Conservation (phyloP, 441 rosid species). For the Euphorbia celastroides region DNA sequence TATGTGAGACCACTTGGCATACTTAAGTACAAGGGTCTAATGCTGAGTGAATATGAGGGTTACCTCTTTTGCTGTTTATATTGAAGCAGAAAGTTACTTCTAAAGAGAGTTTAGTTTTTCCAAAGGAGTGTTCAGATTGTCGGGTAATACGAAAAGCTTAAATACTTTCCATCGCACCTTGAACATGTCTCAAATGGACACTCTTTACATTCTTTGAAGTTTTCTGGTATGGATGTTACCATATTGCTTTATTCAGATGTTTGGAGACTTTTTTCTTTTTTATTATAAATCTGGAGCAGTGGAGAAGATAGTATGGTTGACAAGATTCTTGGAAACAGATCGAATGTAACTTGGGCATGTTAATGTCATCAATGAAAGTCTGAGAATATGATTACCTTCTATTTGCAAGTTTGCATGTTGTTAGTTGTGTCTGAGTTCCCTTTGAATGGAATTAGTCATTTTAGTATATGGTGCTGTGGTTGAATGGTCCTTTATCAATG, state of each 20-base stretch:
- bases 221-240: background rate
- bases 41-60: background rate
- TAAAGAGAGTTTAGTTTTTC: background rate
- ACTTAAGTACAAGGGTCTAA: background rate
- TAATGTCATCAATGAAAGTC: background rate
- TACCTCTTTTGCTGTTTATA: background rate
- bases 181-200: too few species aligned
- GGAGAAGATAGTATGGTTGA: background rate
- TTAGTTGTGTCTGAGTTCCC: background rate
- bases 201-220: too few species aligned
- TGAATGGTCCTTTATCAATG: background rate
- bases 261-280: background rate
- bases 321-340: background rate
- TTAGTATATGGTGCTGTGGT: background rate
- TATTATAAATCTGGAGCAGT: background rate
- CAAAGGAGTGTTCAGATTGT: background rate
- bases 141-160: background rate
- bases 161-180: too few species aligned
- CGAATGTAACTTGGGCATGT: background rate
- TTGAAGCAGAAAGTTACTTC: background rate
- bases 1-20: background rate
- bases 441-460: background rate
- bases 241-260: too few species aligned
- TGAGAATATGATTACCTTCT: background rate
- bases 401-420: background rate